Base-by-base conservation (phyloP, 2,329 filamentous ascomycete genomes). In the Xylariaceae sp. region DNA sequence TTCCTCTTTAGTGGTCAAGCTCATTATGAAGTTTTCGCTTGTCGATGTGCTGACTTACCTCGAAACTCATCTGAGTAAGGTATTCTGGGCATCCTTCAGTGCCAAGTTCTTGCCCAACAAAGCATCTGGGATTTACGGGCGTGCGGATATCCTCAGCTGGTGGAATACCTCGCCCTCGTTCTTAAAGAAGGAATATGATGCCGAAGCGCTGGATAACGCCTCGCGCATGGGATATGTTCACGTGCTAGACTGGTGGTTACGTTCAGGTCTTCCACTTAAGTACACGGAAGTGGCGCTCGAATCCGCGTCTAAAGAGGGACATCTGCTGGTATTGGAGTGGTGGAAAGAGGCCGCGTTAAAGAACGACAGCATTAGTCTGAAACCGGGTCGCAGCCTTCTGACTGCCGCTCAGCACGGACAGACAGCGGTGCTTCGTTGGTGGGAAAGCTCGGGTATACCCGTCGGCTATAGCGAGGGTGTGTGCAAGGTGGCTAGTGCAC, bases 211-310 rank as follows among this genome's bases (percentile, higher is more conserved):
- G 21, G 92, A 97, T 67, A 89, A 89, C 24, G 93, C 93, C 6
- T 95, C 90, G 1, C 87, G 88, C 48, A 88, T 91, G 53, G 92
- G 93, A 4, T 94, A 92, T 63, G 82, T 95, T 11, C 84, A 90
- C 59, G 87, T 96, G 0, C 80, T 97, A 1, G 89, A 96, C 65
- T 96, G 91, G 89, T 97, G 93, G 93, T 81, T 87, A 18, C 91
- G 88, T 6, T 84, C 82, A 0, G 89, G 88, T 0, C 78, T 97
- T 1, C 84, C 87, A 2, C 79, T 97, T 16, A 87, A 90, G 61
- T 96, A 94, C 72, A 96, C 89, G 9, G 91, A 96, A 69, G 81
- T 86, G 4, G 91, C 93, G 0, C 81, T 97, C 15, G 93, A 97
- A 72, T 88, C 92, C 65, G 92, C 93, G 24, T 93, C 88, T 53